These are phyloP conservation scores for Malbranchea cinnamomea DNA, from an alignment of 2,329 filamentous ascomycete genomes.

Conservation along the genomic window DNA sequence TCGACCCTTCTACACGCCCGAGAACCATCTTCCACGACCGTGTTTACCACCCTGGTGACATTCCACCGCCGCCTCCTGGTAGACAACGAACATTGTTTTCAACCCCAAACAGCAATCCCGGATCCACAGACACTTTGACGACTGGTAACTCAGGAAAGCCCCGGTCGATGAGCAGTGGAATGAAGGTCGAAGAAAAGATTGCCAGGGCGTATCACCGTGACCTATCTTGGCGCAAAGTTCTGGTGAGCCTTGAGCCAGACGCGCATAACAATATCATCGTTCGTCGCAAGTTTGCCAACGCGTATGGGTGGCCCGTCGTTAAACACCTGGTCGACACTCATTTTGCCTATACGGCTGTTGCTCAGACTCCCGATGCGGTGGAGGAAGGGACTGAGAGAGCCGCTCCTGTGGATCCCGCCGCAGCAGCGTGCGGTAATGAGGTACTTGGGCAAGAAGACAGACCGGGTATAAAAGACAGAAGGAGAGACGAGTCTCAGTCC, in stretches of 20 bases:
- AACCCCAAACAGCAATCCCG: conserved; percentile 7
- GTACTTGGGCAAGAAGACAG: conserved; percentile 37
- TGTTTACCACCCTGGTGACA: conserved; percentile 85
- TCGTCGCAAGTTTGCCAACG: conserved; percentile 89
- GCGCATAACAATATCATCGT: conserved; percentile 98
- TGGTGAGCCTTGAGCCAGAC: conserved; percentile 89
- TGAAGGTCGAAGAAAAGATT: conserved; percentile 96
- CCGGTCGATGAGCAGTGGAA: conserved; percentile 25
- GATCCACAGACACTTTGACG: background rate
- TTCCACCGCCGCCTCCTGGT: conserved; percentile 56
- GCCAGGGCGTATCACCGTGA: conserved; percentile 86
- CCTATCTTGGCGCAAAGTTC: conserved; percentile 88
- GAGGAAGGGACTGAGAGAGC: conserved; percentile 56
- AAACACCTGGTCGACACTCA: conserved; percentile 92
- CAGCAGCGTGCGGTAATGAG: conserved; percentile 51
- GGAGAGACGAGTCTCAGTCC: too few species aligned
- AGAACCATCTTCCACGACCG: conserved; percentile 94
- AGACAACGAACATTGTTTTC: conserved; percentile 28
- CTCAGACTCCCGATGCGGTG: conserved; percentile 51
- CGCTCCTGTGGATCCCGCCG: conserved; percentile 40
- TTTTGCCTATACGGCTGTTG: conserved; percentile 61
- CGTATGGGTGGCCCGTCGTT: conserved; percentile 92
- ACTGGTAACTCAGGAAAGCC: conserved; percentile 4
- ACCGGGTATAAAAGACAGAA: too few species aligned
- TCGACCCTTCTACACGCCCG: conserved; percentile 66